Evolutionary conservation across 768 basidiomycete species (phyloP).

Genomic region (Leccinum rimulosum): DNA sequence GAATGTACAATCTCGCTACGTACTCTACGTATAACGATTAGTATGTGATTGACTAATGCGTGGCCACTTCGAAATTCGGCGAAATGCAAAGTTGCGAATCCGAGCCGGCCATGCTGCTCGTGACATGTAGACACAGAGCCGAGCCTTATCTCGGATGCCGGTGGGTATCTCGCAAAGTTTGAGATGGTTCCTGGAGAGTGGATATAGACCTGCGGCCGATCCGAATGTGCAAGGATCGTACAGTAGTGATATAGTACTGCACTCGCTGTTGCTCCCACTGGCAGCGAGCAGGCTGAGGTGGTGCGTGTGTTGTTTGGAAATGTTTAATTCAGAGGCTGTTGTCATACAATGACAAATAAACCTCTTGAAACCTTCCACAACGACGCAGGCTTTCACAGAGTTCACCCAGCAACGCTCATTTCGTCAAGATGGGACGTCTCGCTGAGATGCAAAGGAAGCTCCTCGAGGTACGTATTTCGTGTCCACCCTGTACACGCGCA

Average conservation of each 20-base stretch:
- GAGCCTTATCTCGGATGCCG: slow-evolving; percentile 11
- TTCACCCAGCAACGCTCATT: slow-evolving; percentile 9
- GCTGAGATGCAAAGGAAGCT: slow-evolving; percentile 99
- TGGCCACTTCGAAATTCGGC: neutral
- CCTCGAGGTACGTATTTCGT: slow-evolving; percentile 52
- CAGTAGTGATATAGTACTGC: neutral
- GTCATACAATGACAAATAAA: slow-evolving; percentile 31
- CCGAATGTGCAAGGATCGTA: neutral
- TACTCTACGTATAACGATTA: neutral
- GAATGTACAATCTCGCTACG: slow-evolving; percentile 15
- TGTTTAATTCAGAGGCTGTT: slow-evolving; percentile 27
- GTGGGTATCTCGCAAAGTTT: slow-evolving; percentile 13
- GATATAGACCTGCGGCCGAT: neutral
- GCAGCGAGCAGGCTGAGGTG: too few relatives aligned
- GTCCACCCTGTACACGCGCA: neutral
- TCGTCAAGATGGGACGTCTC: slow-evolving; percentile 77
- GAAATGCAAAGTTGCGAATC: neutral
- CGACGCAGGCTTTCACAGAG: neutral
- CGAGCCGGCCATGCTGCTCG: neutral
- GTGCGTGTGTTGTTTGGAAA: slow-evolving; percentile 19
- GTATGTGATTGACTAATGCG: slow-evolving; percentile 2
- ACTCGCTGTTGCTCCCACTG: too few relatives aligned
- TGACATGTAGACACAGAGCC: slow-evolving; percentile 2
- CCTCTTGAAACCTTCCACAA: slow-evolving; percentile 12
- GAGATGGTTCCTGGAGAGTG: neutral